Percentiles rank a stretch among this genome's conserved stretches.
These are phyloP conservation scores for Mitragyna speciosa DNA, from an alignment of 257 asterid genomes.

Conservation along the genomic window DNA sequence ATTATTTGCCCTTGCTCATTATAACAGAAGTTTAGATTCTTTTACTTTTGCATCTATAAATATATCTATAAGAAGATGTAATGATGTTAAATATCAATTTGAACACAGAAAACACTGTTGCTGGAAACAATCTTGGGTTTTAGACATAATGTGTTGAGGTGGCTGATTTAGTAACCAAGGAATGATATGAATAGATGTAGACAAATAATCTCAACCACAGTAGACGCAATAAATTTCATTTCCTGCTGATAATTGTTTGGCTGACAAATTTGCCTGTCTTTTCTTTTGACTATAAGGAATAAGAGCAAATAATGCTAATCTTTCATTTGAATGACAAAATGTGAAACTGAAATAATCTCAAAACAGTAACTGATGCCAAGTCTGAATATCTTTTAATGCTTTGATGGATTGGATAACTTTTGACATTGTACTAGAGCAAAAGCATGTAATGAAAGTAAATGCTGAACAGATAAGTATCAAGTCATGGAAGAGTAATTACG, in stretches of 20 bases:
- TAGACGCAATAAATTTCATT: not conserved
- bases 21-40: not conserved
- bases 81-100: too few relatives aligned
- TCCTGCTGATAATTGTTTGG: not conserved
- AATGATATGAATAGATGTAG: not conserved
- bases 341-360: not conserved
- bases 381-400: not conserved
- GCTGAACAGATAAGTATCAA: not conserved
- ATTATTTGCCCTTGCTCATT: not conserved
- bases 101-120: not conserved
- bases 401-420: not conserved
- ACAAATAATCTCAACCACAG: not conserved
- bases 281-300: not conserved
- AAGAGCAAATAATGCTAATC: slow-evolving; percentile 4
- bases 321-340: not conserved
- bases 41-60: not conserved
- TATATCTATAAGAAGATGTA: too few relatives aligned
- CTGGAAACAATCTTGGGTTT: not conserved
- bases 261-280: not conserved
- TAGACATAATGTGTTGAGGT: not conserved
- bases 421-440: not conserved
- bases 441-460: not conserved
- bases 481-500: not conserved
- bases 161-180: not conserved
- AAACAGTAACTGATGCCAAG: too few relatives aligned